Base-by-base conservation (phyloP, 108 stramenopile species). In the Chaetoceros muelleri region DNA sequence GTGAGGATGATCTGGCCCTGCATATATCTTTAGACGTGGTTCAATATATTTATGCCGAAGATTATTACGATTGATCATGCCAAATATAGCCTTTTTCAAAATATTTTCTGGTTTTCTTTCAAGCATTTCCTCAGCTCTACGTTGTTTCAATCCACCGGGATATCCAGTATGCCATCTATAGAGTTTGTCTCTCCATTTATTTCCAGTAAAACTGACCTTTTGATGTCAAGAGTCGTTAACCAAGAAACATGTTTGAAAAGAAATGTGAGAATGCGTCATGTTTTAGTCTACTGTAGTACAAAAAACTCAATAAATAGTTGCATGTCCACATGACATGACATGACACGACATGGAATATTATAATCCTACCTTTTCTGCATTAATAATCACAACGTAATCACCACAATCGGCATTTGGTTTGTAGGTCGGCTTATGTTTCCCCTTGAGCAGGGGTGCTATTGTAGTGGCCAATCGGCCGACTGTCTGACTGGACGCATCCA, bases 351-450 rank as follows among this genome's bases (percentile, higher is more conserved):
- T 34, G 5, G 8, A 55, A 24, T 25, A 55, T 10, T 24, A 8
- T 24, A 30, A 8, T 40, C 67, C 19, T 58, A 88, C 87, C 78
- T 91, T 87, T 40, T 81, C 79, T 16, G 95, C 94, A 67, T 98
- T 96, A 21, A 98, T 62, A 17, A 98, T 79, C 20, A 98, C 91
- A 1, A 98, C 95, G 55, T 72, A 67, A 64, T 98, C 96, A 5
- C 96, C 96, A 67, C 89, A 91, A 64, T 95, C 96, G 31, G 78
- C 81, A 57, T 95, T 84, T 25, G 95, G 96, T 28, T 71, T 61
- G 67, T 73, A 98, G 29, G 93, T 96, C 0, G 96, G 96, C 67
- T 98, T 98, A 77, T 98, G 94, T 61, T 96, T 96, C 1, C 96
- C 96, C 51, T 69, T 75, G 2, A 98, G 72, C 56, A 98, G 73